Percentiles rank a stretch among this genome's conserved stretches.
These are phyloP conservation scores for Pseudogymnoascus sp. DNA, from an alignment of 2,329 filamentous ascomycete species.

Conservation along the genomic window DNA sequence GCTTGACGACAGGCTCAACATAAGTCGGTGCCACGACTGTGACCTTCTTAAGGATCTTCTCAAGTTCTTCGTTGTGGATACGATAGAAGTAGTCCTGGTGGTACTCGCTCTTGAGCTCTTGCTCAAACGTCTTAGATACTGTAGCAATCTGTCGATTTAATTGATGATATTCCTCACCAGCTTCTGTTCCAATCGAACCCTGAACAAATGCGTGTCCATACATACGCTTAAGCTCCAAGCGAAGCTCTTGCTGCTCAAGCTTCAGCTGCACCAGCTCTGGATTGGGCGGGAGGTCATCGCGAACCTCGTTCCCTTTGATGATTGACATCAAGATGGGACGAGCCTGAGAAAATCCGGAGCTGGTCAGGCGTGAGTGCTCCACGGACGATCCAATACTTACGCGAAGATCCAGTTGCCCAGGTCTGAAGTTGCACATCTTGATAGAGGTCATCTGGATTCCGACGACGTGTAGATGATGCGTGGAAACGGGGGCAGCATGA, in stretches of 20 bases:
- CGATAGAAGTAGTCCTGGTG: constrained; percentile 8
- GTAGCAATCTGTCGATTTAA: no score
- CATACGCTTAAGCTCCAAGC: no score
- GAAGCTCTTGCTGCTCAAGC: no score
- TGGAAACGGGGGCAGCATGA: neutral
- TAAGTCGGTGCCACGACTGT: neutral
- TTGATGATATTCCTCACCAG: no score
- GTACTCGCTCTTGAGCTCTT: constrained; percentile 8
- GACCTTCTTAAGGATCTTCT: constrained; percentile 7
- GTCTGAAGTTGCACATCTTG: constrained; percentile 1
- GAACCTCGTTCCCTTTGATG: neutral
- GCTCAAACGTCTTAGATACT: neutral
- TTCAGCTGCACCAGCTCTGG: no score
- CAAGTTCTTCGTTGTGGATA: constrained; percentile 10
- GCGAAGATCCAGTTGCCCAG: neutral
- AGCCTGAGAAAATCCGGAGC: neutral
- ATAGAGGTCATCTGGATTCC: neutral
- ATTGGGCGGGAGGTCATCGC: no score
- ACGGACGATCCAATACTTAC: constrained; percentile 2
- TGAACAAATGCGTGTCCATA: no score
- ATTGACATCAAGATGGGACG: neutral
- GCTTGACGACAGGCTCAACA: constrained; percentile 13
- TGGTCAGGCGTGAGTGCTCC: neutral
- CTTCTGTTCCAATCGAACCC: no score
- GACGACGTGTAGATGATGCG: neutral